Evolutionary conservation across 768 basidiomycete species (phyloP).

Genomic region (Candolleomyces eurysporus): DNA sequence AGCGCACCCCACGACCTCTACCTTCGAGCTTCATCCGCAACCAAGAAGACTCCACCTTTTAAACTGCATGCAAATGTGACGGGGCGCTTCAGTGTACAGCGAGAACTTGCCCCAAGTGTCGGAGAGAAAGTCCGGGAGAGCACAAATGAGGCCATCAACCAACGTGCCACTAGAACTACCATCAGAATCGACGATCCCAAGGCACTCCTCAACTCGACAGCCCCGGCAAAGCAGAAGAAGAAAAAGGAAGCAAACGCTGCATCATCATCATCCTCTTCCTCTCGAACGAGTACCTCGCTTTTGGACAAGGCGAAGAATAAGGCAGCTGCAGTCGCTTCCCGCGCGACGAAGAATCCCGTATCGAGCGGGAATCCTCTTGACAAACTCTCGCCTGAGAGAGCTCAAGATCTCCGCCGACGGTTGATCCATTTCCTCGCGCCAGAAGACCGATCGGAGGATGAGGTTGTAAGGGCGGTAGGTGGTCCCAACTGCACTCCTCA

Average conservation of each 20-base stretch:
- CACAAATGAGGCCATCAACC: conserved; percentile 41
- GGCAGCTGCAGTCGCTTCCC: conserved; percentile 24
- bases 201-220: conserved; percentile 23
- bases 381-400: conserved; percentile 16
- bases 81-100: conserved; percentile 70
- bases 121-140: conserved; percentile 46
- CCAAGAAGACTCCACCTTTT: conserved; percentile 61
- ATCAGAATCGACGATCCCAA: conserved; percentile 48
- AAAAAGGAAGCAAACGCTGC: conserved; percentile 30
- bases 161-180: conserved; percentile 43
- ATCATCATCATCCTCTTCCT: background rate
- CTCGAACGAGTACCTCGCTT: conserved; percentile 18
- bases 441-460: conserved; percentile 47
- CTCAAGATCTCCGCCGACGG: conserved; percentile 33
- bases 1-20: conserved; percentile 68
- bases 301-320: conserved; percentile 21
- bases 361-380: conserved; percentile 19
- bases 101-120: conserved; percentile 50
- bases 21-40: conserved; percentile 55
- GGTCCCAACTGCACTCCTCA: conserved; percentile 34
- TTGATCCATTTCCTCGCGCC: conserved; percentile 55
- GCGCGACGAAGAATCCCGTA: conserved; percentile 21
- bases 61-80: conserved; percentile 72
- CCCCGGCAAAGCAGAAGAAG: conserved; percentile 33
- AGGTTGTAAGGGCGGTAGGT: conserved; percentile 47